phyloP scores from a whole-genome alignment of 169 alveolate genomes.

The Plasmodium yoelii region DNA sequence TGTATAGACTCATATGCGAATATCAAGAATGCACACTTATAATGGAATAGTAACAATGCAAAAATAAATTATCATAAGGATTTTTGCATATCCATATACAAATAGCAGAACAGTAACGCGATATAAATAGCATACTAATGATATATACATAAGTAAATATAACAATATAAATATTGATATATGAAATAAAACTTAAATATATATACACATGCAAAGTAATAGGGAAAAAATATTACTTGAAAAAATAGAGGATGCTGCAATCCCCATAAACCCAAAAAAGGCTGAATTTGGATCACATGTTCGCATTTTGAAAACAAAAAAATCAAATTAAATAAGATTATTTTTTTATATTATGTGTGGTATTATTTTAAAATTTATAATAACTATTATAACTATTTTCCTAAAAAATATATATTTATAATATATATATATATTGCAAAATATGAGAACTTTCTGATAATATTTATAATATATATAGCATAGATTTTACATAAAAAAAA shows the following conservation, averaged over 20 bases:
- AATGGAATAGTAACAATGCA: not conserved
- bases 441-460: no score
- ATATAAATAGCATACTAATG: no score
- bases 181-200: not conserved
- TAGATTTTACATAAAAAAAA: not conserved
- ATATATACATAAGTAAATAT: not conserved
- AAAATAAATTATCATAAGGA: no score
- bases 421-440: no score
- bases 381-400: no score
- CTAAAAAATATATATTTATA: no score
- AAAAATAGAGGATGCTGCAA: slow-evolving; percentile 97
- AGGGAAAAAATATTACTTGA: slow-evolving; percentile 88
- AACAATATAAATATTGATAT: not conserved
- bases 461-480: no score
- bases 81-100: not conserved
- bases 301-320: slow-evolving; percentile 69
- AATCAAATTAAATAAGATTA: not conserved
- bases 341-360: no score
- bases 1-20: not conserved
- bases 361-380: no score
- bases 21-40: not conserved
- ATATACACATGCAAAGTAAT: slow-evolving; percentile 2
- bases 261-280: slow-evolving; percentile 99
- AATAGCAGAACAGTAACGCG: no score
- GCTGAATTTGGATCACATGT: slow-evolving; percentile 94